Evolutionary conservation across 108 stramenopile species (phyloP).

Genomic region (Cyclotella cryptica): DNA sequence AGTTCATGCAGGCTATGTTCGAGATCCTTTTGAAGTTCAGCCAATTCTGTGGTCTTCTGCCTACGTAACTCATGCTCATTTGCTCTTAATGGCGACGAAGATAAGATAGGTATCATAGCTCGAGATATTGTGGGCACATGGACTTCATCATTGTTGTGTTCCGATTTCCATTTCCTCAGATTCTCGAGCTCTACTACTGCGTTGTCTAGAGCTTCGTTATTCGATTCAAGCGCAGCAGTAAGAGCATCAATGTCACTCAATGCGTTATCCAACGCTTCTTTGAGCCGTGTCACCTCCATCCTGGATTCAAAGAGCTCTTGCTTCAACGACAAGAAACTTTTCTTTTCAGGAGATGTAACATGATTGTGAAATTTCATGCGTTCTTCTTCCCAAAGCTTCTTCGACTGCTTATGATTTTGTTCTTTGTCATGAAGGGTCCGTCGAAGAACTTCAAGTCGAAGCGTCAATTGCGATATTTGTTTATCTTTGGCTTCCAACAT

Average conservation of each 20-base stretch:
- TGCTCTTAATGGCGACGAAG: neutral
- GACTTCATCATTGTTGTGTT: constrained; percentile 9
- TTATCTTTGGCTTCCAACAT: constrained; percentile 27
- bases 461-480: constrained; percentile 30
- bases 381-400: constrained; percentile 34
- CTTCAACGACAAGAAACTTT: neutral
- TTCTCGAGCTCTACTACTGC: constrained; percentile 22
- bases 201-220: constrained; percentile 32
- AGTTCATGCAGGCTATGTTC: constrained; percentile 28
- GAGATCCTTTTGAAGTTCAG: constrained; percentile 27
- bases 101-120: neutral
- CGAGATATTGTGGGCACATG: neutral
- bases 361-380: neutral
- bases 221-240: constrained; percentile 37
- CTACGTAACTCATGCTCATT: neutral
- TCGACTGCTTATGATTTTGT: neutral
- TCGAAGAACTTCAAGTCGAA: constrained; percentile 27
- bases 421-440: constrained; percentile 14
- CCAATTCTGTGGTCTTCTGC: constrained; percentile 15
- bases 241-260: constrained; percentile 36
- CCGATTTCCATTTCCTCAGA: constrained; percentile 19
- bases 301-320: constrained; percentile 22
- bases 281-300: constrained; percentile 16
- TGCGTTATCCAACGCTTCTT: constrained; percentile 30
- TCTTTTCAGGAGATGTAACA: neutral